Conservation (phyloP, 2,329 filamentous ascomycete species). For the Bipolaris zeicola region DNA sequence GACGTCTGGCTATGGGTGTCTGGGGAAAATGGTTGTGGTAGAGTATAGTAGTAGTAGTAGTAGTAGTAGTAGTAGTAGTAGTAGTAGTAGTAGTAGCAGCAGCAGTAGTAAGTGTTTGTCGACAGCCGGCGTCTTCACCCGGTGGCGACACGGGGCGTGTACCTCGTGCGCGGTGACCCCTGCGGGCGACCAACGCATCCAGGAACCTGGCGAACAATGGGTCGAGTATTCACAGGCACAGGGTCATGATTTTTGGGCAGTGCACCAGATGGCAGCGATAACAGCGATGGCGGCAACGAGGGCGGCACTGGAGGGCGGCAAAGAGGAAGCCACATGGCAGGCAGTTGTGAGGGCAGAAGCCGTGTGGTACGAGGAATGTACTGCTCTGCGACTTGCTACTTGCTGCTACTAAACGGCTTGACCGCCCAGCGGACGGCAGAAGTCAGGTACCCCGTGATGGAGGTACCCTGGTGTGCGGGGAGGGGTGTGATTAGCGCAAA, state of each 20-base stretch:
- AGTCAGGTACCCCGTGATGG: constrained; percentile 36
- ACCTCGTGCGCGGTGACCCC: constrained; percentile 31
- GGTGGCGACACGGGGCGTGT: constrained; percentile 20
- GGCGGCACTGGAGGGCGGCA: constrained; percentile 7
- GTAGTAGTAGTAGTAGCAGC: too few relatives aligned
- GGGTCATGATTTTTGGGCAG: constrained; percentile 11
- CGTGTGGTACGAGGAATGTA: too few relatives aligned
- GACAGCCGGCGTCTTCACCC: constrained; percentile 15
- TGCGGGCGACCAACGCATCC: constrained; percentile 21
- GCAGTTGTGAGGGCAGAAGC: too few relatives aligned
- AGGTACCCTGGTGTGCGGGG: constrained; percentile 1
- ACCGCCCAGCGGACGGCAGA: constrained; percentile 33
- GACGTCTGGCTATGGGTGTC: constrained; percentile 21
- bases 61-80: too few relatives aligned
- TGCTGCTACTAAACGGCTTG: constrained; percentile 7
- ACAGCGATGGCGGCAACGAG: constrained; percentile 17
- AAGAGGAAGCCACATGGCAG: constrained; percentile 17
- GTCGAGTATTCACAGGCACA: constrained; percentile 15
- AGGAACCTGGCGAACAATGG: constrained; percentile 39
- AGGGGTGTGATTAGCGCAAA: constrained; percentile 5
- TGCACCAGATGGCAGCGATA: constrained; percentile 13
- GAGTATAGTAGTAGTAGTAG: neutral
- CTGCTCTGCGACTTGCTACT: too few relatives aligned
- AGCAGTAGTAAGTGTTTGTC: neutral
- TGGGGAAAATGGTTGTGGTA: constrained; percentile 31